phyloP scores from a whole-genome alignment of 306 rosid species.

The Cucumis hystrix region DNA sequence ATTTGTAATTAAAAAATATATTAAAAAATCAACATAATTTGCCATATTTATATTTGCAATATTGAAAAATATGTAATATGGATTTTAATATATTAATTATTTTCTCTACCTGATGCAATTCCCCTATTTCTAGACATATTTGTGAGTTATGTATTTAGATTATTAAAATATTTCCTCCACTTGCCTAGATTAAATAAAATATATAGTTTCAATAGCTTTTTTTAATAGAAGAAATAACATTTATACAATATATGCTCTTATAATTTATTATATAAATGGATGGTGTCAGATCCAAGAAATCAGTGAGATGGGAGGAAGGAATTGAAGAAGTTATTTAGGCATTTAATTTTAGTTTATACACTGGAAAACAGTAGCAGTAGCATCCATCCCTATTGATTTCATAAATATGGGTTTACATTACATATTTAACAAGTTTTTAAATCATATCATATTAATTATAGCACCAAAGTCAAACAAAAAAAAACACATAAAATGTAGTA shows the following conservation, averaged over 20 bases:
- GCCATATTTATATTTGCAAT: no score
- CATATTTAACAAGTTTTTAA: neutral
- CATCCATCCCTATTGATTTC: neutral
- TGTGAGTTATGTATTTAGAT: neutral
- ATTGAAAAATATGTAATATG: no score
- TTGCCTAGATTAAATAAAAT: neutral
- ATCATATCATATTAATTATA: neutral
- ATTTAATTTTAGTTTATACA: neutral
- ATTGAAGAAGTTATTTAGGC: neutral
- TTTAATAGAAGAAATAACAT: neutral
- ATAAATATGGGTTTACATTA: neutral
- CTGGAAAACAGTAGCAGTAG: neutral
- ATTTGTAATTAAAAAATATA: no score
- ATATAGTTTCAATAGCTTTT: neutral
- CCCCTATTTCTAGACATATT: neutral
- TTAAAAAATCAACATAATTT: no score
- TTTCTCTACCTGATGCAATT: no score
- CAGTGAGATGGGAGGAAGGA: neutral
- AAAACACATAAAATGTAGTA: no score
- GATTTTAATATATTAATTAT: no score
- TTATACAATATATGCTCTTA: neutral
- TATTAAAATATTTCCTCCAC: neutral
- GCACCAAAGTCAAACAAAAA: neutral
- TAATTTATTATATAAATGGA: neutral
- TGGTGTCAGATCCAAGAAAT: neutral